Evolutionary conservation across 768 basidiomycete genomes (phyloP), one percentile per base, ranked within the genome.

Genomic region (Psilocybe tampanensis): DNA sequence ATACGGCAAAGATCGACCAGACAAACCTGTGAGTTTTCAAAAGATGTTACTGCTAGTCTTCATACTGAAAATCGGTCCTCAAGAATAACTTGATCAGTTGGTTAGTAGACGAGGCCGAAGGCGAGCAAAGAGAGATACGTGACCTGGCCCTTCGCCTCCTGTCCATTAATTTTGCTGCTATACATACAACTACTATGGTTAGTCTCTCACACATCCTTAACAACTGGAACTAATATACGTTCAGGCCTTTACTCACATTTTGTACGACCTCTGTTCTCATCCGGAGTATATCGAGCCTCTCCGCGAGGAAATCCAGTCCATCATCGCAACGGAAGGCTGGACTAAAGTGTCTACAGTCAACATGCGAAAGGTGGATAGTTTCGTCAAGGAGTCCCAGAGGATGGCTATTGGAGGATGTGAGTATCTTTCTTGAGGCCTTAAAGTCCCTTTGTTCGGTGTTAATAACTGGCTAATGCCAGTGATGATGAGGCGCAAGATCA

Each of bases 41-140:
- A 11, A 17, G 8, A 15, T 36, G 5, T 18, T 17, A 22, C 15
- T 11, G 2, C 21, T 23, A n/a, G 18, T 24, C 34, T 15, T 6
- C 17, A 36, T 23, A 17, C 22, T 33, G 29, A 18, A 21, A 17
- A 13, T 18, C 18, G 17, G 8, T 34, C 12, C 5, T 55, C 12
- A 42, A 80, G 81, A 76, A 77, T 51, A 80, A 83, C 59, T 61
- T 79, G 34, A 70, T 82, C 4, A 72, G 71, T 39, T 83, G 81
- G 81, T 61, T 81, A 7, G 64, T 82, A 39, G 77, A 76, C 33
- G 66, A 66, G 15, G 76, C 76, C 0, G 45, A 66, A 24, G 72
- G 65, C 22, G 45, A 67, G 3, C 70, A 74, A 52, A 64, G 68
- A 18, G 70, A 68, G 0, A 52, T 73, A 8, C 63, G 63, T 18